Conservation (phyloP, 108 stramenopile genomes). For the Skeletonema menzelii region DNA sequence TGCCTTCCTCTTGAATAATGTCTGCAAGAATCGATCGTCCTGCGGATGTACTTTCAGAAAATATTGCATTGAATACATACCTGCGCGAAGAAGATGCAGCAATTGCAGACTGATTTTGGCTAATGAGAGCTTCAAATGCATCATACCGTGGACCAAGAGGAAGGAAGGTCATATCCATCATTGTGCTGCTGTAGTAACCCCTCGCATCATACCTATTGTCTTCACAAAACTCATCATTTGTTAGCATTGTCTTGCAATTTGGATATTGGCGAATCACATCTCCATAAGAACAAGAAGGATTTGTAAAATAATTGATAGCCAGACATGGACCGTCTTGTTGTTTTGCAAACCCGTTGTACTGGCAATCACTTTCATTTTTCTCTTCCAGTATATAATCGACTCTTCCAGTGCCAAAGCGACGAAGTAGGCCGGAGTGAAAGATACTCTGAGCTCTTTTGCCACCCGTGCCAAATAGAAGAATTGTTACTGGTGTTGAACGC, state of each 20-base stretch:
- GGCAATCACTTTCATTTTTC: not conserved
- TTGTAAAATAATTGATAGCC: not conserved
- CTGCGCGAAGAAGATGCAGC: conserved; percentile 16
- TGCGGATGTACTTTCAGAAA: conserved; percentile 18
- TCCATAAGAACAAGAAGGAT: not conserved
- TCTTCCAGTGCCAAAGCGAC: conserved; percentile 10
- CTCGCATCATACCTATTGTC: conserved; percentile 16
- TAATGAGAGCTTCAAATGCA: not conserved
- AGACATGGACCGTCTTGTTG: not conserved
- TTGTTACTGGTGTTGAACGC: not conserved
- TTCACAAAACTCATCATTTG: conserved; percentile 33
- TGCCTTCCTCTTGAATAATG: not conserved
- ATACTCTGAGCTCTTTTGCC: conserved; percentile 1
- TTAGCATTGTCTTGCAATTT: conserved; percentile 23
- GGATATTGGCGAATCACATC: conserved; percentile 1
- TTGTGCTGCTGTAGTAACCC: conserved; percentile 18
- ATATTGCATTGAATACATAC: conserved; percentile 30
- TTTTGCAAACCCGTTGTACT: not conserved
- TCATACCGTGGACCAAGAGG: conserved; percentile 36
- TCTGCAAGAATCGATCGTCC: conserved; percentile 9
- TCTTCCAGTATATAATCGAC: not conserved
- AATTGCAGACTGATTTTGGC: not conserved
- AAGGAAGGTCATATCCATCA: conserved; percentile 2
- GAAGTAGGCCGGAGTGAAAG: not conserved
- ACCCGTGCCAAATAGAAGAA: not conserved